Percentiles rank a stretch among this genome's conserved stretches.
phyloP scores from a whole-genome alignment of 768 basidiomycete genomes.

The Boletus vermiculosoides region DNA sequence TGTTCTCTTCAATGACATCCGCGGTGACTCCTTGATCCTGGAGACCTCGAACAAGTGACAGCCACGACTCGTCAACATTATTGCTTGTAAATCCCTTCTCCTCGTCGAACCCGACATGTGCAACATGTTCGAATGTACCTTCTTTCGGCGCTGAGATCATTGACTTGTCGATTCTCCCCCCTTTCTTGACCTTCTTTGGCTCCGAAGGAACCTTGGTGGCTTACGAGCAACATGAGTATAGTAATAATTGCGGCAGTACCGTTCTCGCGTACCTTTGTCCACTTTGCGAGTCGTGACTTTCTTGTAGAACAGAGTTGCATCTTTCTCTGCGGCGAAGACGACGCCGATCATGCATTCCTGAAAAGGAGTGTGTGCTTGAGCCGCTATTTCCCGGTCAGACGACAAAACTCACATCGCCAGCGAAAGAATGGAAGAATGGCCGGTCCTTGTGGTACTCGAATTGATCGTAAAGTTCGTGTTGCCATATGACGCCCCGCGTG shows the following conservation, averaged over 20 bases:
- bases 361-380: slow-evolving; percentile 1
- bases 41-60: slow-evolving; percentile 64
- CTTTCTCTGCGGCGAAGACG: slow-evolving; percentile 83
- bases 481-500: slow-evolving; percentile 88
- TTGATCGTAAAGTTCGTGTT: slow-evolving; percentile 84
- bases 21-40: slow-evolving; percentile 62
- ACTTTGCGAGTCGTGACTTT: slow-evolving; percentile 72
- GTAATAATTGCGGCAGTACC: neutral
- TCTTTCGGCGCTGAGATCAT: slow-evolving; percentile 81
- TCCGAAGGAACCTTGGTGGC: slow-evolving; percentile 48
- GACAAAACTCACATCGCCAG: slow-evolving; percentile 78
- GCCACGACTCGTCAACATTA: slow-evolving; percentile 91
- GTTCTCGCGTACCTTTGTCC: slow-evolving; percentile 45
- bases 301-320: slow-evolving; percentile 84
- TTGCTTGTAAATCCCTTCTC: slow-evolving; percentile 83
- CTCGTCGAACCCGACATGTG: slow-evolving; percentile 92
- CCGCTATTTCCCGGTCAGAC: neutral
- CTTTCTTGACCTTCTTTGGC: slow-evolving; percentile 58
- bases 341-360: slow-evolving; percentile 91
- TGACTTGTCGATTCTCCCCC: slow-evolving; percentile 87
- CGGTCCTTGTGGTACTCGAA: slow-evolving; percentile 83
- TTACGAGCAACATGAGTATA: slow-evolving; percentile 8
- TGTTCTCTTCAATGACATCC: slow-evolving; percentile 71
- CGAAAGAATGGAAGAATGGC: slow-evolving; percentile 89
- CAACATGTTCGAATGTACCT: slow-evolving; percentile 84